Evolutionary conservation across 331 rosid genomes (phyloP).

Genomic region (Arachis monticola): DNA sequence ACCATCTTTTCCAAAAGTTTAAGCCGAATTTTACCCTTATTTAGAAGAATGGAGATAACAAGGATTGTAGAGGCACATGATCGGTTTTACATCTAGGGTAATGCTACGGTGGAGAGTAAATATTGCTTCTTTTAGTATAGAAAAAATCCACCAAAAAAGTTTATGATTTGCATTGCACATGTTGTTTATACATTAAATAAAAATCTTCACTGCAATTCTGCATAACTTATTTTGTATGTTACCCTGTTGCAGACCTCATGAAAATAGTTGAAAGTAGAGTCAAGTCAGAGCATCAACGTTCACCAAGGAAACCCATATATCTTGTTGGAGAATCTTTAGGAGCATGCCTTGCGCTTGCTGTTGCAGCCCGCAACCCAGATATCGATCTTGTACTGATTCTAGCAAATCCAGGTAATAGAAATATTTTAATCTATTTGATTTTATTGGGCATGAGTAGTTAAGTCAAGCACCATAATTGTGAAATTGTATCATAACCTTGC

Average conservation of each 20-base stretch:
- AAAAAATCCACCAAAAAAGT: too few relatives aligned
- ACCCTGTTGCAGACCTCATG: slow-evolving; percentile 66
- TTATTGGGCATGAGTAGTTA: slow-evolving; percentile 14
- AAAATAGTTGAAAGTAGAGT: slow-evolving; percentile 73
- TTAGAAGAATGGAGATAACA: too few relatives aligned
- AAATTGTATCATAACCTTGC: too few relatives aligned
- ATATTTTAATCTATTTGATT: slow-evolving; percentile 13
- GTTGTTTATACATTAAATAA: too few relatives aligned
- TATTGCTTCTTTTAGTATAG: too few relatives aligned
- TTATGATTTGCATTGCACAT: too few relatives aligned
- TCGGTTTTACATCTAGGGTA: background rate
- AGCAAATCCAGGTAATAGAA: slow-evolving; percentile 75
- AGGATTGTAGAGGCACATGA: too few relatives aligned
- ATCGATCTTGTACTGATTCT: slow-evolving; percentile 82
- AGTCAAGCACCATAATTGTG: background rate
- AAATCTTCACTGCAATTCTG: background rate
- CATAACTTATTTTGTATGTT: slow-evolving; percentile 27
- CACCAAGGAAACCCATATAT: slow-evolving; percentile 81
- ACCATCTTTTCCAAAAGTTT: too few relatives aligned
- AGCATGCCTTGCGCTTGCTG: slow-evolving; percentile 84
- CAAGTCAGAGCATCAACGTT: slow-evolving; percentile 54
- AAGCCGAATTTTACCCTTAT: too few relatives aligned
- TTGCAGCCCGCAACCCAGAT: slow-evolving; percentile 77
- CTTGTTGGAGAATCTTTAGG: slow-evolving; percentile 89
- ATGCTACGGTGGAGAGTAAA: too few relatives aligned